Evolutionary conservation across 2,329 filamentous ascomycete genomes (phyloP).

Genomic region (Thermothelomyces thermophilus): DNA sequence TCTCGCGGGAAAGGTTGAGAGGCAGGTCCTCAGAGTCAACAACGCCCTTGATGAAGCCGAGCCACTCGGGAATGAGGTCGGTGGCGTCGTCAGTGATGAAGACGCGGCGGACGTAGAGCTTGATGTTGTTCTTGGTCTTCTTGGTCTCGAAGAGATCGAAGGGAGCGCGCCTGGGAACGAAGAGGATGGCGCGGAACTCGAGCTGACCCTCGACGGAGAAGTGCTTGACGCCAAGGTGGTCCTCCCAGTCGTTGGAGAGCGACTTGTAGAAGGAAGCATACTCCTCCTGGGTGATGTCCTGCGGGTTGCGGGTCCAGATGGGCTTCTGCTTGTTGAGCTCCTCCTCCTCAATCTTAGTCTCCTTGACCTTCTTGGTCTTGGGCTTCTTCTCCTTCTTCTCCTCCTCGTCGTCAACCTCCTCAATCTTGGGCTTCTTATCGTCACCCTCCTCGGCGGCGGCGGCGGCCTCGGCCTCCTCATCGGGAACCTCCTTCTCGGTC

Average conservation of each 20-base stretch:
- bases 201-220: constrained; percentile 99
- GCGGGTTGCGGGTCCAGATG: constrained; percentile 98
- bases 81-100: constrained; percentile 99
- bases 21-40: constrained; percentile 99
- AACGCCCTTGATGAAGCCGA: constrained; percentile 99
- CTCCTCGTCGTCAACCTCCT: constrained; percentile 83
- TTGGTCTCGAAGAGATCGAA: constrained; percentile 99
- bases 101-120: constrained; percentile 99
- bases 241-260: constrained; percentile 99
- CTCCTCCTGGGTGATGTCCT: constrained; percentile 92
- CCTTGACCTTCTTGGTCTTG: constrained; percentile 99
- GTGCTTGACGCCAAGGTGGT: constrained; percentile 99
- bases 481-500: constrained; percentile 96
- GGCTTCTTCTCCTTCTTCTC: constrained; percentile 79
- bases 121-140: constrained; percentile 99
- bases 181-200: constrained; percentile 99
- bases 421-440: constrained; percentile 93
- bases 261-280: constrained; percentile 99
- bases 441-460: constrained; percentile 53
- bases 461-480: constrained; percentile 76
- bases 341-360: constrained; percentile 97
- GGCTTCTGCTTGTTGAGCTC: constrained; percentile 99
- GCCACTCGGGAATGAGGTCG: constrained; percentile 98
- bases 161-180: constrained; percentile 98
- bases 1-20: constrained; percentile 99